Percentiles rank a stretch among this genome's conserved stretches.
These are phyloP conservation scores for Sporisorium reilianum DNA, from an alignment of 1,284 basidiomycete genomes.

Conservation along the genomic window DNA sequence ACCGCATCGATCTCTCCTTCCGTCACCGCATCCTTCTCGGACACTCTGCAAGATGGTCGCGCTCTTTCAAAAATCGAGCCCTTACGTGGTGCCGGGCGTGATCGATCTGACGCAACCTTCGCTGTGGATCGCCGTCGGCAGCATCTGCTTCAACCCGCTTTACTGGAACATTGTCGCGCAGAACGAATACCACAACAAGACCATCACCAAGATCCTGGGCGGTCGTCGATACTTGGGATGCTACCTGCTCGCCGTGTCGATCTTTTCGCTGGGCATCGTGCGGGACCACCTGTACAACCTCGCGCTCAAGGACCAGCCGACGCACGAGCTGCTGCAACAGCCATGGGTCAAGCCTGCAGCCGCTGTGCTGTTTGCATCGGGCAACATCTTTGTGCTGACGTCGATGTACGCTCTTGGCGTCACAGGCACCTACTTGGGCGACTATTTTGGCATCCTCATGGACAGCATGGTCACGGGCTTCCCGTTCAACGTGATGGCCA, in stretches of 20 bases:
- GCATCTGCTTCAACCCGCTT: conserved; percentile 81
- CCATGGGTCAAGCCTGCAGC: conserved; percentile 77
- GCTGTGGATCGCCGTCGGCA: conserved; percentile 59
- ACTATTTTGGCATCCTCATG: conserved; percentile 99
- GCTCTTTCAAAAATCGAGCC: conserved; percentile 28
- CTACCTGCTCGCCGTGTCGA: conserved; percentile 90
- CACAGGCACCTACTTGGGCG: conserved; percentile 84
- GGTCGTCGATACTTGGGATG: conserved; percentile 76
- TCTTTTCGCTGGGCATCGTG: conserved; percentile 51
- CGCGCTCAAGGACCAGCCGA: conserved; percentile 81
- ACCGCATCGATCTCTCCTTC: neutral
- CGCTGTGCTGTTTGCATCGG: conserved; percentile 76
- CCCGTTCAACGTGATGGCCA: conserved; percentile 91
- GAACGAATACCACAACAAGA: conserved; percentile 74
- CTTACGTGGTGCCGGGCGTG: conserved; percentile 51
- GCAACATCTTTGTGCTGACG: conserved; percentile 75
- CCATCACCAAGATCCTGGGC: conserved; percentile 64
- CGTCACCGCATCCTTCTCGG: neutral
- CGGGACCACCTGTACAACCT: conserved; percentile 73
- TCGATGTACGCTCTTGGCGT: conserved; percentile 92
- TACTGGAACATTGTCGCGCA: conserved; percentile 96
- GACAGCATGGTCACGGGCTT: conserved; percentile 81
- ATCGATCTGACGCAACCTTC: conserved; percentile 58
- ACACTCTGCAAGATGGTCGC: conserved; percentile 19
- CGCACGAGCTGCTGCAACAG: conserved; percentile 72